phyloP scores from a whole-genome alignment of 2,329 filamentous ascomycete species.

The Arachnopeziza araneosa region DNA sequence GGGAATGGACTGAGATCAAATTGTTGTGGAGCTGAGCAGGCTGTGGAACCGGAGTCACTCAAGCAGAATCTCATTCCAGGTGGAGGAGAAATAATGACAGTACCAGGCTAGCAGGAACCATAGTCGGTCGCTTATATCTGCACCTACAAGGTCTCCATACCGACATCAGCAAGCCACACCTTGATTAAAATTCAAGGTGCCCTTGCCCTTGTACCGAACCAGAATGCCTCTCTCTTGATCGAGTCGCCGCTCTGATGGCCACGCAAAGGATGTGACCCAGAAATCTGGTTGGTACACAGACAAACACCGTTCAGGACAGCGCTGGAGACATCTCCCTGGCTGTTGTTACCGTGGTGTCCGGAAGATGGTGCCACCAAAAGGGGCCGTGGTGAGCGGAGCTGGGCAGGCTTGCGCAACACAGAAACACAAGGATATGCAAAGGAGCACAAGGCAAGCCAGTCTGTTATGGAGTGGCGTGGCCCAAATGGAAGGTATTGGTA shows the following conservation, averaged over 20 bases:
- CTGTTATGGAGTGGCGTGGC: not conserved
- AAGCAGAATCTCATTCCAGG: not conserved
- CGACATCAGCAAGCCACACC: not conserved
- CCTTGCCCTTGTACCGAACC: not conserved
- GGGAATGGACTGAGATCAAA: not conserved
- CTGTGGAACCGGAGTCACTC: not conserved
- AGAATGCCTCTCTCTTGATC: not conserved
- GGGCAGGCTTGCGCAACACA: not conserved
- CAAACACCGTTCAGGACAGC: not conserved
- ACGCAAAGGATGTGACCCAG: not conserved
- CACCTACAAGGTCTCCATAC: not conserved
- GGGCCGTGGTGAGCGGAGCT: not conserved
- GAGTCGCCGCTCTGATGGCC: not conserved
- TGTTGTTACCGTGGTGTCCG: not conserved
- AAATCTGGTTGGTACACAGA: not conserved
- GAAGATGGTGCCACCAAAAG: not conserved
- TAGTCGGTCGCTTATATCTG: not conserved
- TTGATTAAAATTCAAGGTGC: not conserved
- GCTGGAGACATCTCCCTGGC: not conserved
- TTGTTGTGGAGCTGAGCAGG: not conserved
- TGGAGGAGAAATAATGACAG: not conserved
- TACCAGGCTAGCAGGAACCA: not conserved
- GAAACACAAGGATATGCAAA: not conserved
- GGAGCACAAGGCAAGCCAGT: not conserved
- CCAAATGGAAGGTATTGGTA: not conserved